Evolutionary conservation across 768 basidiomycete species (phyloP), one percentile per base, ranked within the genome.

Genomic region (Lentinula lateritia): DNA sequence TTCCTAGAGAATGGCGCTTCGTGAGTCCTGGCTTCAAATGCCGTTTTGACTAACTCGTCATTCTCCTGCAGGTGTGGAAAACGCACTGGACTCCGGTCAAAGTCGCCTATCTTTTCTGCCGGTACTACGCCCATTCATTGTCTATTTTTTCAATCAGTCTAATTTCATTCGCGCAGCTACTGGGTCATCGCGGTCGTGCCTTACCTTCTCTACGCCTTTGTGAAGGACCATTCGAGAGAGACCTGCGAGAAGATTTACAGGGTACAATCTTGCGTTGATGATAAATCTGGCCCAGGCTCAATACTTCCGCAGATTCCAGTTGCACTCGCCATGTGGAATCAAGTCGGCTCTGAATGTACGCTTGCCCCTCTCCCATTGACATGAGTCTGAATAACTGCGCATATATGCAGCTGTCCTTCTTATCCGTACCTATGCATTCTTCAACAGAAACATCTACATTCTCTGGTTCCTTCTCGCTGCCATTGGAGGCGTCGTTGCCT

Each of bases 11-110:
- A 73, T 91, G 85, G 77, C 82, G 83, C 68, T 91, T 88, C 74
- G 90, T 91, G 73, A 67, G 78, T 64, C 50, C 59, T 63, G 61
- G 28, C 2, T 5, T 13, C 32, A 5, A 18, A 16, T 28, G 28
- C 15, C 13, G 13, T 52, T 53, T 65, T 66, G 67, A 65, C 55
- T 56, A 10, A 12, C 6, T 32, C 58, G 34, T 50, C 15, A n/a
- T 53, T 43, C 58, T 62, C 66, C 64, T 66, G 62, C 66, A 92
- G 90, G 82, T 91, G 65, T 92, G 90, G 90, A 89, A 83, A 74
- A 90, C 88, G 13, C 82, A 80, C 66, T 92, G 90, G 90, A 91
- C 89, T 42, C 89, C 90, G 52, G 90, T 92, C 71, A 92, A 92
- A 74, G 72, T 85, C 62, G 86, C 90, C 53, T 92, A 92, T 74